These are phyloP conservation scores for Thielaviopsis ethacetica DNA, from an alignment of 2,329 filamentous ascomycete species.

Conservation along the genomic window DNA sequence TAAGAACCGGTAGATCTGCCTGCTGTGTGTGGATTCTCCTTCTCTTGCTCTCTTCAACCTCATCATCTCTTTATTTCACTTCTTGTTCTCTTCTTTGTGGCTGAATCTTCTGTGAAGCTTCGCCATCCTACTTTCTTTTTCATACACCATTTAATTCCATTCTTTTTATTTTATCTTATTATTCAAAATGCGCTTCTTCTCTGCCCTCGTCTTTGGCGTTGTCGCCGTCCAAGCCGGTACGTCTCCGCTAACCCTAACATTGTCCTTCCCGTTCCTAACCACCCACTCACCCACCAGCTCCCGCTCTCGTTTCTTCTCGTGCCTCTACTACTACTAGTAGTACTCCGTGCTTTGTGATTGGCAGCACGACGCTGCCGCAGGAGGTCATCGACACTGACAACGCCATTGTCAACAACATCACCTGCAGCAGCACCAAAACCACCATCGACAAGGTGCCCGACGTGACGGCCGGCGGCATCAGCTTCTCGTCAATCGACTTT, in stretches of 20 bases:
- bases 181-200: conserved; percentile 3
- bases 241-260: not conserved
- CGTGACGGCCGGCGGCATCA: conserved; percentile 31
- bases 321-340: too few relatives aligned
- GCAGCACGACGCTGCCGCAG: conserved; percentile 30
- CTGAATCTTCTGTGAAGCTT: conserved; percentile 4
- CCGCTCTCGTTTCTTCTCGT: conserved; percentile 14
- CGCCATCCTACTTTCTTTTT: not conserved
- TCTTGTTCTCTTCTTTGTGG: not conserved
- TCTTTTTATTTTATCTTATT: not conserved
- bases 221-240: conserved; percentile 8
- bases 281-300: conserved; percentile 2
- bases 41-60: not conserved
- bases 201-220: conserved; percentile 2
- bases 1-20: not conserved
- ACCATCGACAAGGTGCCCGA: conserved; percentile 40
- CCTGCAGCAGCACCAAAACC: conserved; percentile 29
- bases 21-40: not conserved
- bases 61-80: not conserved
- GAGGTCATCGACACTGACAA: conserved; percentile 29
- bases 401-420: conserved; percentile 27
- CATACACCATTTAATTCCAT: not conserved
- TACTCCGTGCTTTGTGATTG: conserved; percentile 37
- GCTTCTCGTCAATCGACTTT: conserved; percentile 42
- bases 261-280: not conserved